These are phyloP conservation scores for Heliamphora exappendiculata DNA, from an alignment of 148 eudicot genomes.

Conservation along the genomic window DNA sequence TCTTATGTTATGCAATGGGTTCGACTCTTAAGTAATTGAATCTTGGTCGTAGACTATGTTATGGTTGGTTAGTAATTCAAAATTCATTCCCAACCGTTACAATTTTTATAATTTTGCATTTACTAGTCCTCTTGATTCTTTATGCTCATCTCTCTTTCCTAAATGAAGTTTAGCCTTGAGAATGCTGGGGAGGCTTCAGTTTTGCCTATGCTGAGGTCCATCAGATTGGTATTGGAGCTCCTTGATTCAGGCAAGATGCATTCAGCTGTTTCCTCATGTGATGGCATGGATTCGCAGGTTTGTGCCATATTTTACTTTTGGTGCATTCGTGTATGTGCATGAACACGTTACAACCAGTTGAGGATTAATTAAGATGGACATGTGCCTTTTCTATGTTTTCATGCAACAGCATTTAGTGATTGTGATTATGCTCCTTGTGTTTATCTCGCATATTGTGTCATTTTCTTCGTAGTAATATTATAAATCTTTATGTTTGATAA, in stretches of 20 bases:
- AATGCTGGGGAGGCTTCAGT: conserved; percentile 88
- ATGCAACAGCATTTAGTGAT: neutral
- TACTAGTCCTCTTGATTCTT: neutral
- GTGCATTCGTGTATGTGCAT: neutral
- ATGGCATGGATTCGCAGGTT: conserved; percentile 63
- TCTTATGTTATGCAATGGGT: too few relatives aligned
- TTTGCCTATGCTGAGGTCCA: conserved; percentile 84
- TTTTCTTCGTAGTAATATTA: neutral
- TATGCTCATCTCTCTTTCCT: neutral
- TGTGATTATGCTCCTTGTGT: conserved; percentile 5
- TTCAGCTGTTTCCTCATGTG: conserved; percentile 36
- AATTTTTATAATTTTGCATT: neutral
- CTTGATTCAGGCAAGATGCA: conserved; percentile 30
- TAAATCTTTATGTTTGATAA: neutral
- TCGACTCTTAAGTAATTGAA: too few relatives aligned
- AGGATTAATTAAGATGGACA: neutral
- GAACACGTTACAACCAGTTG: neutral
- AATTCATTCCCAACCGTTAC: neutral
- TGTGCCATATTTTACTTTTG: conserved; percentile 12
- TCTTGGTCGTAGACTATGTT: neutral
- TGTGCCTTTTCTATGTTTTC: neutral
- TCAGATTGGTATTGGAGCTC: conserved; percentile 68
- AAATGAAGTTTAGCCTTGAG: conserved; percentile 60
- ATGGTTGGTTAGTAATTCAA: neutral
- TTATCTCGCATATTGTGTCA: neutral